Base-by-base conservation (phyloP, 2,329 filamentous ascomycete genomes). In the Chaetoscypha palmicola region DNA sequence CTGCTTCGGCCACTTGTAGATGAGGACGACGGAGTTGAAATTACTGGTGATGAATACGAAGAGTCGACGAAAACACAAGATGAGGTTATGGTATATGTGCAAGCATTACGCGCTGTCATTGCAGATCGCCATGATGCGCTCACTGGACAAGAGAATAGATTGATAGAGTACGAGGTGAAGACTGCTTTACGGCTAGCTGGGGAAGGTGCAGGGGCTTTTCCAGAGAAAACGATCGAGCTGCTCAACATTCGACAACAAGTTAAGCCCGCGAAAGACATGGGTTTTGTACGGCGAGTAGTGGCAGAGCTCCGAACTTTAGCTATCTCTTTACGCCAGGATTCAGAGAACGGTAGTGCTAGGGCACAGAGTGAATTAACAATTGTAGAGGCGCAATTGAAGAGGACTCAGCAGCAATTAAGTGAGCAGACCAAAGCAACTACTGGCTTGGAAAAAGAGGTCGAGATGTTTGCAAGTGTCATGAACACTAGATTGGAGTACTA, bases 401-500 rank as follows among this genome's bases (percentile, higher is more conserved):
- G 71, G 12, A 73, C 83, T 0, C 81, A 83, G 41, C 68, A 66
- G 38, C 65, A 74, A 36, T 64, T 74, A 31, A 66, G 51, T 3
- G 63, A 71, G 33, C 77, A 82, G 54, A 68, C 53, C 24, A 80
- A 79, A 56, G 68, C 65, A 1, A 57, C 61, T 0, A 47, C 58
- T 2, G 63, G 63, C 4, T 61, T 83, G 10, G 80, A 86, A 48
- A 76, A 77, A 47, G 90, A 96, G 61, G 67, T 88, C 4, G 82
- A 91, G 36, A 68, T 79, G 21, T 92, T 94, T 61, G 83, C 79
- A 21, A 71, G 73, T 12, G 79, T 83, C 0, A 90, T 94, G 79
- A 97, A 97, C 57, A 73, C 80, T 28, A 81, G 92, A 11, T 67
- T 96, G 1, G 88, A 92, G 45, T 97, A 89, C 60, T 97, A 97